phyloP scores from a whole-genome alignment of 2,329 filamentous ascomycete genomes.

The Aspergillus calidoustus region DNA sequence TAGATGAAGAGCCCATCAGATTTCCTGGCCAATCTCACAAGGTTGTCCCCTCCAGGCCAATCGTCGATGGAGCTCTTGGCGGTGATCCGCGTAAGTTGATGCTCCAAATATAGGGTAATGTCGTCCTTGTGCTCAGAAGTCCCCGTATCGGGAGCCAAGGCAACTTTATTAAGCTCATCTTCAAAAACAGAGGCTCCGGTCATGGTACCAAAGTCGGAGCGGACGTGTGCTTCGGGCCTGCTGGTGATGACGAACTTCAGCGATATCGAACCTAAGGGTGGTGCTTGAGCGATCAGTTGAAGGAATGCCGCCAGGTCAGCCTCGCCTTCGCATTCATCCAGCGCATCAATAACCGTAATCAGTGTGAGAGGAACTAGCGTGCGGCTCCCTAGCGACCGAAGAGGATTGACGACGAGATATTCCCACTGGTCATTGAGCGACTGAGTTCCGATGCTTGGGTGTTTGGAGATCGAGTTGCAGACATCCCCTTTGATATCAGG shows the following conservation, averaged over 20 bases:
- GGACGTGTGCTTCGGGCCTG: not conserved
- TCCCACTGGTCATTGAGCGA: not conserved
- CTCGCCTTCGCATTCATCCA: not conserved
- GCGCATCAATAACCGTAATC: not conserved
- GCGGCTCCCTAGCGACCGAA: not conserved
- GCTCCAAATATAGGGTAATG: conserved; percentile 3
- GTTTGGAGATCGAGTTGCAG: not conserved
- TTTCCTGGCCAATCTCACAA: not conserved
- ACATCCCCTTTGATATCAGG: not conserved
- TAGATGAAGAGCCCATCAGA: not conserved
- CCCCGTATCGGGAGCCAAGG: too few relatives aligned
- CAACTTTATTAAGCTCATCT: not conserved
- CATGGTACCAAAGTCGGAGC: not conserved
- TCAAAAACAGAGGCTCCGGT: not conserved
- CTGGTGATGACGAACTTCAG: not conserved
- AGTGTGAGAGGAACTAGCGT: not conserved
- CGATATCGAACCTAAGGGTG: not conserved
- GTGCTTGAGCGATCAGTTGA: not conserved
- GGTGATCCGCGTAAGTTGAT: not conserved
- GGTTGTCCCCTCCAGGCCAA: not conserved
- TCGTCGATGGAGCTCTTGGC: not conserved
- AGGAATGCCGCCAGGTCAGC: not conserved
- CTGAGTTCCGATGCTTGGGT: not conserved
- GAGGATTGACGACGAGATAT: not conserved
- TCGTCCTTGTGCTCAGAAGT: not conserved